Evolutionary conservation across 192 early-diverging fungal genomes (phyloP), one percentile per base, ranked within the genome.

Genomic region (Linnemannia hyalina): DNA sequence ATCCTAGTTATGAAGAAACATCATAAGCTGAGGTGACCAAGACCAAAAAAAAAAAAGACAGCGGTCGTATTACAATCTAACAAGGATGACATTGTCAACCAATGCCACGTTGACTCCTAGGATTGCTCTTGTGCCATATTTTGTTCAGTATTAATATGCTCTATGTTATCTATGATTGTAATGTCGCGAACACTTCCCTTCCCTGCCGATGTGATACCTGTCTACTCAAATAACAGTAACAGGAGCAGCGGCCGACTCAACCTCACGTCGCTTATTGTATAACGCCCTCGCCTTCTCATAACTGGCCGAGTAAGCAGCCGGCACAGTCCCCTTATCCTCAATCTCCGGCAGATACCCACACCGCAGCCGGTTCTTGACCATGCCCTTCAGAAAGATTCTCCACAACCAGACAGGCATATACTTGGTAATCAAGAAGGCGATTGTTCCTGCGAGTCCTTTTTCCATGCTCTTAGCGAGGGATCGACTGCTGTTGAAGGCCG

Each of bases 401-500:
- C 55, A 57, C 4, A 57, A 9, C 55, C 55, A 57, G 5, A 57
- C 7, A 23, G 55, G 55, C 55, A 57, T 57, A 57, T 23, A 23
- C 7, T 20, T 57, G 5, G 55, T 57, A 22, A 23, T 23, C 0
- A n/a, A 26, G 55, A 57, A 23, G 5, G 23, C 20, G 23, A 57
- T n/a, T 6, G 55, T 23, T 5, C 55, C 55, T 4, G 6, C 55
- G 22, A 57, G 6, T 57, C 55, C 55, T 8, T 57, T 57, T 23
- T 57, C 55, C 55, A 57, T 57, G 23, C 23, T 26, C 22, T 57
- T 57, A 6, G 22, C 23, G 5, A 57, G n/a, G 8, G 23, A 9
- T 7, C 23, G 55, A 57, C 77, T 78, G n/a, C 46, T 78, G 3
- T 78, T 68, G 38, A 52, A 77, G 3, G 57, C 41, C 6, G 35